Evolutionary conservation across 2,329 filamentous ascomycete species (phyloP).

Genomic region (Cercospora beticola): DNA sequence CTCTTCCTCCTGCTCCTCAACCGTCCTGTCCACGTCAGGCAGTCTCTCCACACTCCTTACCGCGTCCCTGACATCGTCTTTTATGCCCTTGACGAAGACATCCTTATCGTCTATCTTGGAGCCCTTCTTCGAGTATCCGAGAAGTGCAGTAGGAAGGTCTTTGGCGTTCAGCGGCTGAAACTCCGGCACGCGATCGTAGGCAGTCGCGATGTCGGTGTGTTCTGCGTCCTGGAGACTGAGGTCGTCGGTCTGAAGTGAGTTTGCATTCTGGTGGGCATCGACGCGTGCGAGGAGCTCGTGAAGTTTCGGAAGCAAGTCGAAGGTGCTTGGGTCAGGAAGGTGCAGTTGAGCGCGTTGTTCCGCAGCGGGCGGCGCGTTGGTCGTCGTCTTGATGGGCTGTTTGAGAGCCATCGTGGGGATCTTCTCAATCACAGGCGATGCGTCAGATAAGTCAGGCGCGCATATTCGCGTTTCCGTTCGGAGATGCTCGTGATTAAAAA

Average conservation of each 20-base stretch:
- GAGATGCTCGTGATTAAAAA: neutral
- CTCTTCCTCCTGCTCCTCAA: constrained; percentile 70
- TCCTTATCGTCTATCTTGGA: constrained; percentile 37
- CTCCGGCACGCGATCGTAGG: constrained; percentile 36
- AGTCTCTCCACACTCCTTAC: constrained; percentile 63
- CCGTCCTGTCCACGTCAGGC: constrained; percentile 67
- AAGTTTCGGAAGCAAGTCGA: constrained; percentile 82
- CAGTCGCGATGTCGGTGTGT: constrained; percentile 30
- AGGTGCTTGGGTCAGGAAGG: constrained; percentile 74
- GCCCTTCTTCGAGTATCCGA: constrained; percentile 37
- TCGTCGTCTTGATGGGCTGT: constrained; percentile 27
- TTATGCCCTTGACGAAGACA: constrained; percentile 50
- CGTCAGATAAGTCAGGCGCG: neutral
- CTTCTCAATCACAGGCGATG: neutral
- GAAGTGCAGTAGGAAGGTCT: constrained; percentile 75
- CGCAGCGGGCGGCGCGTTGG: constrained; percentile 19
- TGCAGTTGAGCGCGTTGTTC: constrained; percentile 33
- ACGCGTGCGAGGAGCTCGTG: constrained; percentile 75
- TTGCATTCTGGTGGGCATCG: constrained; percentile 25
- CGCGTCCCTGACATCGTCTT: constrained; percentile 74
- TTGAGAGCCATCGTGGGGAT: constrained; percentile 19
- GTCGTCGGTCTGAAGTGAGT: constrained; percentile 7
- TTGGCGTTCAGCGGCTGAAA: constrained; percentile 60
- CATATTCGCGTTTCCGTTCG: neutral
- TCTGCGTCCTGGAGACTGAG: constrained; percentile 7